phyloP scores from a whole-genome alignment of 148 eudicot genomes.

The Mesembryanthemum crystallinum region DNA sequence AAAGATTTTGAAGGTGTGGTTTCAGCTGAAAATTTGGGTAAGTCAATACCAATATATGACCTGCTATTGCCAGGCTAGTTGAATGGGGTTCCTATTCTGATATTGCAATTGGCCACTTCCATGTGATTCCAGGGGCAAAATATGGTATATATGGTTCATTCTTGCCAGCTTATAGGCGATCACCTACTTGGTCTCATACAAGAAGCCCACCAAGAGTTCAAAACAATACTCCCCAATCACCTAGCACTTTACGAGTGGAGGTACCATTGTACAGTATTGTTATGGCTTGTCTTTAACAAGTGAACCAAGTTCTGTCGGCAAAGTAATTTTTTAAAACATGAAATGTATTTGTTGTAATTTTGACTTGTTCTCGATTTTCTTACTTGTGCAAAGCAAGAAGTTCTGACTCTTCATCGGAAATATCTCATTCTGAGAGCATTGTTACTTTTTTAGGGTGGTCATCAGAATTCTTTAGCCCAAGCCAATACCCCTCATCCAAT shows the following conservation, averaged over 20 bases:
- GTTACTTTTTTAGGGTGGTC: conserved; percentile 49
- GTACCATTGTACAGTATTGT: conserved; percentile 33
- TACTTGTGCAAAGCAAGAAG: not conserved
- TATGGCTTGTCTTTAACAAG: conserved; percentile 1
- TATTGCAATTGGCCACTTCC: conserved; percentile 33
- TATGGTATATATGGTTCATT: conserved; percentile 95
- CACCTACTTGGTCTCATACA: conserved; percentile 60
- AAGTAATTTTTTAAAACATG: not conserved
- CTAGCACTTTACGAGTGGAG: conserved; percentile 57
- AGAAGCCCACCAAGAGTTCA: conserved; percentile 56
- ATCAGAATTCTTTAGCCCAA: conserved; percentile 40
- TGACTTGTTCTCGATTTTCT: not conserved
- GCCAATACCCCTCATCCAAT: conserved; percentile 41
- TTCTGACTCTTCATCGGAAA: not conserved
- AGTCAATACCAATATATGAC: conserved; percentile 27
- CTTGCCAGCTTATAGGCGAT: conserved; percentile 74
- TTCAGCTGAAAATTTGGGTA: conserved; percentile 95
- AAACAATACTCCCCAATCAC: conserved; percentile 44
- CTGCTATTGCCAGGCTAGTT: conserved; percentile 13
- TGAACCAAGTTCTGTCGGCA: not conserved
- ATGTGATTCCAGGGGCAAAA: conserved; percentile 76
- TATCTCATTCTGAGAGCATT: conserved; percentile 19
- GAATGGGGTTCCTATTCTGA: conserved; percentile 22
- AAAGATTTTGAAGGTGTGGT: conserved; percentile 98
- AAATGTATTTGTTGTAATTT: not conserved